Evolutionary conservation across 257 asterid genomes (phyloP), one percentile per base, ranked within the genome.

Genomic region (Pogostemon cablin): DNA sequence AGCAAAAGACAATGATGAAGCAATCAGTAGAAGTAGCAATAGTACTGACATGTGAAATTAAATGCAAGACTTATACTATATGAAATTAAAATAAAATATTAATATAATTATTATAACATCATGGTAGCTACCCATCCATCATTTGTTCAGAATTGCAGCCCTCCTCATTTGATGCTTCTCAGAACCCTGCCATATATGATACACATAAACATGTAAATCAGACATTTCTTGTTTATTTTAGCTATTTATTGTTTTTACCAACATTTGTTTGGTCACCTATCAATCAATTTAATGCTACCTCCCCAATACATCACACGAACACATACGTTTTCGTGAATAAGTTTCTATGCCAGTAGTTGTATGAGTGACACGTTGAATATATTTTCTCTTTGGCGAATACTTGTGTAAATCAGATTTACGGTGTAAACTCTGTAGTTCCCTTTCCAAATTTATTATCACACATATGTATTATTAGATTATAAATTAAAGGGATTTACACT

Each of bases 141-240:
- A 80, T 59, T 89, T 89, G 76, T 85, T 79, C 40, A 68, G 76
- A 43, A 78, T 56, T 4, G 84, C 77, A 62, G 86, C 72, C 84
- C 88, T 85, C 62, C 79, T 79, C 86, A 75, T 79, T 63, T 83
- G 74, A 74, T 77, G 83, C 78, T 87, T 87, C 75, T 78, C 87
- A 66, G 91, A 72, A 4, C 73, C 87, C 96, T 87, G 77, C 74
- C 43, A 59, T 56, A 25, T 63, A 69, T 12, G 25, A 8, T 4
- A 37, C 41, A n/a, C 9, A 37, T 37, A 38, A 12, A 8, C 3
- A 35, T 12, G 48, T 11, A 37, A 40, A 11, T 59, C 11, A 59
- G 42, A 57, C 39, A 62, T 3, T 10, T 25, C 32, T 25, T 25
- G 32, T 12, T 53, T 10, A 0, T 10, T 48, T 0, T 9, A 25